Evolutionary conservation across 2,329 filamentous ascomycete species (phyloP).

Genomic region (Calonectria crousiana): DNA sequence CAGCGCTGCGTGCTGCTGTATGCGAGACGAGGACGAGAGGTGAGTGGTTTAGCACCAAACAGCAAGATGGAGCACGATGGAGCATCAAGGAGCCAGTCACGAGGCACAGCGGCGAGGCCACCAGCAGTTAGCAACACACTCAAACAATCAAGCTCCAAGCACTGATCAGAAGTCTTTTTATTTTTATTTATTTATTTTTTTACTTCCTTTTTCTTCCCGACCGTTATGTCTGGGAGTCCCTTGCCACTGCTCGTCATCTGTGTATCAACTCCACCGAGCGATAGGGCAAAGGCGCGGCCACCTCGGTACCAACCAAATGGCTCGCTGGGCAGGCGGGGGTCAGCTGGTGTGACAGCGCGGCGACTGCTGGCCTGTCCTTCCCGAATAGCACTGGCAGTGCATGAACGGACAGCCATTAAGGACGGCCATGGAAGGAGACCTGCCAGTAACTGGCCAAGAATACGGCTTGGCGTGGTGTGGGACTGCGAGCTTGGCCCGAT

Average conservation of each 20-base stretch:
- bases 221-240: conserved; percentile 10
- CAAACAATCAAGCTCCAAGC: not conserved
- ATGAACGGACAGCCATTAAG: conserved; percentile 19
- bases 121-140: conserved; percentile 2
- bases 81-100: not conserved
- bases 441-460: conserved; percentile 10
- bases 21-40: not conserved
- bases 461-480: conserved; percentile 6
- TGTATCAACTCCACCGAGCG: conserved; percentile 1
- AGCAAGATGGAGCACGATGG: not conserved
- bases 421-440: not conserved
- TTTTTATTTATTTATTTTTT: no score
- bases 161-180: conserved; percentile 7
- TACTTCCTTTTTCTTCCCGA: not conserved
- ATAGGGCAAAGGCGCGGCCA: conserved; percentile 6
- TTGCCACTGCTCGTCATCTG: conserved; percentile 3
- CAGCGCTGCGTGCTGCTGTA: not conserved
- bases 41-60: conserved; percentile 3
- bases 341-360: not conserved
- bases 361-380: not conserved
- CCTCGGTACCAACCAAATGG: conserved; percentile 16
- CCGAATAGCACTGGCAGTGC: conserved; percentile 4
- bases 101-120: not conserved
- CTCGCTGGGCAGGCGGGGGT: not conserved
- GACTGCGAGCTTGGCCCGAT: not conserved